Conservation (phyloP, 1,284 basidiomycete genomes). For the Cryptococcus jaspeensis region DNA sequence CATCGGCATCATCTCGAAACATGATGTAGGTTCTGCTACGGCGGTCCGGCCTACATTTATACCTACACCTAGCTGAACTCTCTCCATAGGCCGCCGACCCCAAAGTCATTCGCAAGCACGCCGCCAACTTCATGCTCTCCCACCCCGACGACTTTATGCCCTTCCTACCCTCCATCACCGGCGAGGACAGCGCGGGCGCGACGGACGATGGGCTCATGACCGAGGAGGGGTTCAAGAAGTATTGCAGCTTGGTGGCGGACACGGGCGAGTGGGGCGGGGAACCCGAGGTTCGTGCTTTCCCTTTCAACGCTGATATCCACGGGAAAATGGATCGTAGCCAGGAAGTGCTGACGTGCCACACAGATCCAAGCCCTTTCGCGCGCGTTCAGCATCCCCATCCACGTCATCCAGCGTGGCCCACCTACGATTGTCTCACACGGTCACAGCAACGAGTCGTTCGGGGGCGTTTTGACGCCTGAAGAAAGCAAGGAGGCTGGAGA, state of each 20-base stretch:
- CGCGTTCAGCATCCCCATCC: slow-evolving; percentile 81
- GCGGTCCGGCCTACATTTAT: background rate
- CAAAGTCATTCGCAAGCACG: slow-evolving; percentile 61
- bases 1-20: slow-evolving; percentile 37
- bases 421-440: slow-evolving; percentile 82
- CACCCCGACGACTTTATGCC: slow-evolving; percentile 92
- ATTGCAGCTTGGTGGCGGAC: slow-evolving; percentile 75
- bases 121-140: slow-evolving; percentile 76
- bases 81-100: slow-evolving; percentile 31
- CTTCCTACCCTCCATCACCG: slow-evolving; percentile 76
- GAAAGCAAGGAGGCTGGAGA: slow-evolving; percentile 51
- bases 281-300: slow-evolving; percentile 63
- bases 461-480: slow-evolving; percentile 47
- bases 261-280: slow-evolving; percentile 96
- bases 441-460: slow-evolving; percentile 38
- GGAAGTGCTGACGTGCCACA: background rate
- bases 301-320: background rate
- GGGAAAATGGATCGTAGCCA: background rate
- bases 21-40: slow-evolving; percentile 26
- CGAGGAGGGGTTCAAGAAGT: slow-evolving; percentile 65
- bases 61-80: background rate
- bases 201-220: slow-evolving; percentile 71
- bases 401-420: slow-evolving; percentile 81
- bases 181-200: slow-evolving; percentile 72
- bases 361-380: slow-evolving; percentile 81